phyloP scores from a whole-genome alignment of 2,329 filamentous ascomycete genomes.

The Aspergillus sp. region DNA sequence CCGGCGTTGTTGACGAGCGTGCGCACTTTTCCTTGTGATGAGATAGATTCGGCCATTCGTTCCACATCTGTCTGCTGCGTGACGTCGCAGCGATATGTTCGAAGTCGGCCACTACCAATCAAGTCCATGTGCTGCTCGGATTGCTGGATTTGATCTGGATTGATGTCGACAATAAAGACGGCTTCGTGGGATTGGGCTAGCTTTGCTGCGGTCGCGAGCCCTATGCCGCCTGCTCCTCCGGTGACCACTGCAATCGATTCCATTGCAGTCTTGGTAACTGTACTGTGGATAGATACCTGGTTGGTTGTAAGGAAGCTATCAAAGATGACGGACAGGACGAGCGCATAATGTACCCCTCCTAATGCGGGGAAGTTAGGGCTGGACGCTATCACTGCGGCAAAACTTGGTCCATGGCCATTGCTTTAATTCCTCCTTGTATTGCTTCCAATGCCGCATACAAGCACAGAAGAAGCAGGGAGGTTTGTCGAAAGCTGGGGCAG shows the following conservation, averaged over 20 bases:
- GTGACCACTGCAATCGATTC: neutral
- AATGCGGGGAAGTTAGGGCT: no score
- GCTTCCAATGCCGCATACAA: no score
- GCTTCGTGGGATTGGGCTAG: neutral
- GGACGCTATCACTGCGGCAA: no score
- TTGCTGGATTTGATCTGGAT: neutral
- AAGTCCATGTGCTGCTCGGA: neutral
- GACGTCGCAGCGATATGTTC: neutral
- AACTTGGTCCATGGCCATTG: no score
- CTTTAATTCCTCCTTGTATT: no score
- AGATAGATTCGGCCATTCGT: conserved; percentile 4
- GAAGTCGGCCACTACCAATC: neutral
- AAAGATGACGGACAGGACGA: no score
- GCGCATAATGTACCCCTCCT: no score
- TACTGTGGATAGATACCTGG: no score
- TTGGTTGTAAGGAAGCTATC: no score
- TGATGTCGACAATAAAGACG: neutral
- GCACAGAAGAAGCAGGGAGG: no score
- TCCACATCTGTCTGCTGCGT: neutral
- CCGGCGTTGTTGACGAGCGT: conserved; percentile 22
- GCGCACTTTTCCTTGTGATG: conserved; percentile 5
- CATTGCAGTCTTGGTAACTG: no score
- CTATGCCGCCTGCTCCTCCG: neutral
- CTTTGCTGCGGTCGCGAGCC: neutral
- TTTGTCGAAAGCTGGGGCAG: no score